Evolutionary conservation across 306 rosid genomes (phyloP).

Genomic region (Citrullus mucosospermus): DNA sequence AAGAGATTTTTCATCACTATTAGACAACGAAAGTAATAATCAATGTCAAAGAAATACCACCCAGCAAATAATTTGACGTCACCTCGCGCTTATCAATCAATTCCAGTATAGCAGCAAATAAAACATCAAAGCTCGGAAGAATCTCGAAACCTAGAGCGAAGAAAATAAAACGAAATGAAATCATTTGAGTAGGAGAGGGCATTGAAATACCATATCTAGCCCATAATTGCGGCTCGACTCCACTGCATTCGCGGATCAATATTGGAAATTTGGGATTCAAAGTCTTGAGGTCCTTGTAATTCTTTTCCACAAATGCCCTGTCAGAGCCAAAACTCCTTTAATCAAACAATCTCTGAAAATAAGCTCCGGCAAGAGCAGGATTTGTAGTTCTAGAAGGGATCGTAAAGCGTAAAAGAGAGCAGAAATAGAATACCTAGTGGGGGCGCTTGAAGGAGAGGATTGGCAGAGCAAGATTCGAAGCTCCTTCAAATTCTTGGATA

Average conservation of each 20-base stretch:
- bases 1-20: neutral
- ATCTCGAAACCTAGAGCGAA: neutral
- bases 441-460: constrained; percentile 73
- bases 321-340: neutral
- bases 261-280: constrained; percentile 82
- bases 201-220: constrained; percentile 73
- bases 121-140: neutral
- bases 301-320: constrained; percentile 78
- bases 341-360: neutral
- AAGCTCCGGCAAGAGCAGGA: neutral
- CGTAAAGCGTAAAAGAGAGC: neutral
- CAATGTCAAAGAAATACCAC: neutral
- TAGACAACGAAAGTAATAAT: neutral
- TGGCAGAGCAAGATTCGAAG: constrained; percentile 83
- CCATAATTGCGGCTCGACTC: constrained; percentile 83
- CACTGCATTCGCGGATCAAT: constrained; percentile 84
- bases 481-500: constrained; percentile 73
- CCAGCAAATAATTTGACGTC: neutral
- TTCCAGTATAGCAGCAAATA: neutral
- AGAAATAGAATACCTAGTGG: constrained; percentile 44
- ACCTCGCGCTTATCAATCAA: neutral
- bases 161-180: neutral
- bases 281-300: constrained; percentile 71
- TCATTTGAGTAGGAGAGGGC: neutral
- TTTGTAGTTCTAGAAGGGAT: neutral